A percentile compares a stretch with the other conserved stretches of the same genome.
phyloP scores from a whole-genome alignment of 1,284 basidiomycete genomes.

The Leccinum angustisporum region DNA sequence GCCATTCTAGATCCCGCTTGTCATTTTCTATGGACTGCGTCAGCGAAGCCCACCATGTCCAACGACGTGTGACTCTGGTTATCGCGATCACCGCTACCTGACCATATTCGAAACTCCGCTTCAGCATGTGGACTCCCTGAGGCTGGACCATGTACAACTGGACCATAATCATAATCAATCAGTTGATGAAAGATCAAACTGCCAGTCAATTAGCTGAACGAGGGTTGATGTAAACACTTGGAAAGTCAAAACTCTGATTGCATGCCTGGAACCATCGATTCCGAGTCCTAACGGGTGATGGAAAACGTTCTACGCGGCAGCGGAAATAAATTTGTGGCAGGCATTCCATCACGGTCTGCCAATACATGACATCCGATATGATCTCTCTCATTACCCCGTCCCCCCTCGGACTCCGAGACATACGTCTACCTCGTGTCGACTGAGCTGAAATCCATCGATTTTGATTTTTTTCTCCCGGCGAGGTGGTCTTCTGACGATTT shows the following conservation, averaged over 20 bases:
- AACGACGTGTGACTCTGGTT: not conserved
- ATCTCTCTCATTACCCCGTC: not conserved
- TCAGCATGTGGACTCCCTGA: not conserved
- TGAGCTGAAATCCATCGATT: not conserved
- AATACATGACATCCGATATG: not conserved
- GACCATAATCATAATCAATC: not conserved
- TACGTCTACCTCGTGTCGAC: not conserved
- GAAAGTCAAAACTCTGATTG: not conserved
- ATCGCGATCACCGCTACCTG: not conserved
- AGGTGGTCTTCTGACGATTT: not conserved
- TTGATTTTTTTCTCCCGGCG: not conserved
- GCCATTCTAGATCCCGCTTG: not conserved
- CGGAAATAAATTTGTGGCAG: not conserved
- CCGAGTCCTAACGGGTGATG: not conserved
- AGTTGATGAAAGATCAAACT: not conserved
- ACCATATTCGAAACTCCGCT: not conserved
- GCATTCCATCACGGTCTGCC: not conserved
- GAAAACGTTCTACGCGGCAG: not conserved
- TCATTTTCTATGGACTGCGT: not conserved
- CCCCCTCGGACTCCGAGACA: not conserved
- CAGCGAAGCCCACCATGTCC: not conserved
- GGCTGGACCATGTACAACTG: too few relatives aligned
- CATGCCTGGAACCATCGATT: not conserved
- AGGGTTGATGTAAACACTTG: not conserved
- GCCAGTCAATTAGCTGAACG: not conserved